These are phyloP conservation scores for Diatrype stigma DNA, from an alignment of 2,329 filamentous ascomycete species.

Conservation along the genomic window DNA sequence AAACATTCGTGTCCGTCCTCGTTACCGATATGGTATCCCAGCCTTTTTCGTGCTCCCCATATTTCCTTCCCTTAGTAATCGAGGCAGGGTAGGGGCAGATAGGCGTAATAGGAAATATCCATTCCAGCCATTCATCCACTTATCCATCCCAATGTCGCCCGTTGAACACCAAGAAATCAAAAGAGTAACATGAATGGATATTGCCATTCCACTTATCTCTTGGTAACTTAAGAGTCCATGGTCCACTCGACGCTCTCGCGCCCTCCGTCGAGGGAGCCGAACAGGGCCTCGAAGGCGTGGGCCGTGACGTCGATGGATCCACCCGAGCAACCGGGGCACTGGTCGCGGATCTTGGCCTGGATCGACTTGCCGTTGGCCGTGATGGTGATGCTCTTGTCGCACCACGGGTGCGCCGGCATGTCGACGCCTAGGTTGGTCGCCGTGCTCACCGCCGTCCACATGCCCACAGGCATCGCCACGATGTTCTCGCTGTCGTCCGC, in stretches of 20 bases:
- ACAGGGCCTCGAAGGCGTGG: constrained; percentile 52
- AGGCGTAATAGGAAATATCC: no score
- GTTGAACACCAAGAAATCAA: no score
- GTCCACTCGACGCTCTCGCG: constrained; percentile 27
- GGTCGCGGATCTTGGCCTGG: constrained; percentile 63
- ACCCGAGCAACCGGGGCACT: constrained; percentile 65
- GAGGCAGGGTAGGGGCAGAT: no score
- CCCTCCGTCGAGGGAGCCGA: constrained; percentile 37
- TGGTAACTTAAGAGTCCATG: no score
- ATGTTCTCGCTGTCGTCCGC: constrained; percentile 52
- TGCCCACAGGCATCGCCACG: constrained; percentile 61
- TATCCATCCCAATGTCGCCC: no score
- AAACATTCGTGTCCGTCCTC: no score
- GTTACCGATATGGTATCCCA: no score
- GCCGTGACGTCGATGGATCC: constrained; percentile 58
- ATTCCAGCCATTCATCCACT: no score
- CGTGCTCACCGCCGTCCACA: constrained; percentile 53
- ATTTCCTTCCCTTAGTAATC: no score
- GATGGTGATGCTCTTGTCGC: constrained; percentile 65
- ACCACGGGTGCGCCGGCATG: constrained; percentile 55
- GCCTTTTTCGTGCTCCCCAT: no score
- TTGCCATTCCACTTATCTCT: background rate
- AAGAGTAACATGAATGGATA: no score
- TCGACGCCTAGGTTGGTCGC: constrained; percentile 49
- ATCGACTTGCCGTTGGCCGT: constrained; percentile 52